Percentiles rank a stretch among this genome's conserved stretches.
phyloP scores from a whole-genome alignment of 805 yeast species.

The Starmera quercuum region DNA sequence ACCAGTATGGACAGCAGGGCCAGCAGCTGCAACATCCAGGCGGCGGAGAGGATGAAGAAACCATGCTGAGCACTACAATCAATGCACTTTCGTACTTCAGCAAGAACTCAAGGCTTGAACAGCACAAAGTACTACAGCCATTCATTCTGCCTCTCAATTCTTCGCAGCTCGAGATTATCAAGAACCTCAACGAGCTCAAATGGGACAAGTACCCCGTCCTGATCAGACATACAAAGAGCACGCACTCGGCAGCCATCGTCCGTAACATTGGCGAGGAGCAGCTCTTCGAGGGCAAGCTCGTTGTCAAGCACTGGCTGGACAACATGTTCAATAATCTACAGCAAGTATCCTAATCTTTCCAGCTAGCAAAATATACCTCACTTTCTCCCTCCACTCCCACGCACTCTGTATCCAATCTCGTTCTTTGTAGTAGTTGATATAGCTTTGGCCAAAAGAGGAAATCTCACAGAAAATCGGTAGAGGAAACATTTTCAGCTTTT shows the following conservation, averaged over 20 bases:
- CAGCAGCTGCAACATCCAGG: too few relatives aligned
- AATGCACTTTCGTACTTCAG: conserved; percentile 21
- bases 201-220: conserved; percentile 73
- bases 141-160: conserved; percentile 29
- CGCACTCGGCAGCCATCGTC: conserved; percentile 81
- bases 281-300: conserved; percentile 63
- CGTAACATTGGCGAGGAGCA: conserved; percentile 44
- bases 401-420: too few relatives aligned
- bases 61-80: conserved; percentile 22
- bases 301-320: conserved; percentile 56
- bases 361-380: too few relatives aligned
- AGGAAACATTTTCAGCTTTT: too few relatives aligned
- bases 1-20: too few relatives aligned
- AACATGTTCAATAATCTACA: conserved; percentile 33
- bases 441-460: neutral
- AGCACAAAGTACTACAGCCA: conserved; percentile 12
- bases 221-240: conserved; percentile 53
- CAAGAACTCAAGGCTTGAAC: conserved; percentile 11
- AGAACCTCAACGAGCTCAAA: conserved; percentile 44
- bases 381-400: too few relatives aligned
- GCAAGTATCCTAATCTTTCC: too few relatives aligned
- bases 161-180: conserved; percentile 44
- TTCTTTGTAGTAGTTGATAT: neutral
- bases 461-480: too few relatives aligned
- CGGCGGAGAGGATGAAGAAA: too few relatives aligned